These are phyloP conservation scores for Cladophialophora carrionii DNA, from an alignment of 2,329 filamentous ascomycete species.

Conservation along the genomic window DNA sequence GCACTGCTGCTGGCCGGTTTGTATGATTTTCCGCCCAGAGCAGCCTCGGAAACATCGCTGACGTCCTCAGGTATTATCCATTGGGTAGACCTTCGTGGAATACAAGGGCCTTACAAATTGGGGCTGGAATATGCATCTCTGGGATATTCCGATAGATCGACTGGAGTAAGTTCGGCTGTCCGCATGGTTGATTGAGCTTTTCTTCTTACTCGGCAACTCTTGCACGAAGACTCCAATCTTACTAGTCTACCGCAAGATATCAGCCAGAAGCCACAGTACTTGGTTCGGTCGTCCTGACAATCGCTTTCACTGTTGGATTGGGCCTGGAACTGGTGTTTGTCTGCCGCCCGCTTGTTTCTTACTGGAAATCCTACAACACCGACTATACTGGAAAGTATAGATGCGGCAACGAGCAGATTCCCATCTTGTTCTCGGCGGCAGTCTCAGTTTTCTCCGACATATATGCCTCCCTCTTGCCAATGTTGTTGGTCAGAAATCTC, in stretches of 20 bases:
- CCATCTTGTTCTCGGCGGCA: constrained; percentile 25
- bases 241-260: constrained; percentile 29
- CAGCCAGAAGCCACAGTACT: constrained; percentile 21
- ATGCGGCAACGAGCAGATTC: constrained; percentile 26
- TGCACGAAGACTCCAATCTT: constrained; percentile 30
- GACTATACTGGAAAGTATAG: constrained; percentile 18
- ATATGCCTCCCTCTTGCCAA: constrained; percentile 32
- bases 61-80: constrained; percentile 23
- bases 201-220: constrained; percentile 29
- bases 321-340: constrained; percentile 22
- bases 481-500: constrained; percentile 25
- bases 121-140: constrained; percentile 31
- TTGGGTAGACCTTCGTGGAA: constrained; percentile 28
- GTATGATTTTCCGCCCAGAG: constrained; percentile 5
- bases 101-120: constrained; percentile 27
- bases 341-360: constrained; percentile 24
- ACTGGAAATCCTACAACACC: constrained; percentile 29
- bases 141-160: constrained; percentile 23
- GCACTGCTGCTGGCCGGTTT: constrained; percentile 25
- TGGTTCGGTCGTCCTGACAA: constrained; percentile 29
- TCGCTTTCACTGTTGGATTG: constrained; percentile 21
- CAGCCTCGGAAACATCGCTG: neutral
- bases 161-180: constrained; percentile 23
- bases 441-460: constrained; percentile 29
- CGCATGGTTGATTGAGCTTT: constrained; percentile 30